Evolutionary conservation across 352 stramenopile genomes (phyloP), one percentile per base, ranked within the genome.

Genomic region (Phytophthora hibernalis): DNA sequence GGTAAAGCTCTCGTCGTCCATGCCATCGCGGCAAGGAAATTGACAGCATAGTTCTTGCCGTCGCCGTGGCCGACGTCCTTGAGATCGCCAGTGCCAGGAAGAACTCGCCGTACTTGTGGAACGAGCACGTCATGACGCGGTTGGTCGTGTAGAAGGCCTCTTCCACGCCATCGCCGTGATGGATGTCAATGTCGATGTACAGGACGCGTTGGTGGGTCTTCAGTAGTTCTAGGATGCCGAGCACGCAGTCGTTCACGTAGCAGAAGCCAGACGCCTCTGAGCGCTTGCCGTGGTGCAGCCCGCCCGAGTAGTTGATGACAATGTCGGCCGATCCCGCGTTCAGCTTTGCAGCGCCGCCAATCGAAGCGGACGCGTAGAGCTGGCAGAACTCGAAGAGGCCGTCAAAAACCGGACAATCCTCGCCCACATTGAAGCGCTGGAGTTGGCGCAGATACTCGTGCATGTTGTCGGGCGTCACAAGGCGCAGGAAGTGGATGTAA

Each of bases 171-270:
- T 99, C 97, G 28, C 97, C 98, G 78, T 99, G 98, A 80, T 99
- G 98, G 69, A 99, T 99, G 74, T 99, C 98, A 87, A 99, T 99
- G 79, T 99, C 98, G 63, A 99, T 99, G 80, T 99, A 99, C 24
- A 99, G 80, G 24, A 99, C 97, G 54, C 98, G 91, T 63, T 98
- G 85, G 74, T 99, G 96, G 28, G 80, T 89, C 78, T 99, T 99
- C 20, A 99, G 81, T 21, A 99, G 77, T 72, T 99, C 97, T 33
- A 99, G 70, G 77, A 99, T 99, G 28, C 95, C 97, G 22, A 99
- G 79, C 31, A 99, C 97, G 69, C 96, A 99, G 79, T 99, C 98
- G 77, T 99, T 99, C 42, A 99, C 95, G 76, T 99, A 99, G 82
- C 98, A 99, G 76, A 99, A 99, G 35, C 98, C 98, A 31, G 88